phyloP scores from a whole-genome alignment of 345 rosid species.

The Gossypium longicalyx region DNA sequence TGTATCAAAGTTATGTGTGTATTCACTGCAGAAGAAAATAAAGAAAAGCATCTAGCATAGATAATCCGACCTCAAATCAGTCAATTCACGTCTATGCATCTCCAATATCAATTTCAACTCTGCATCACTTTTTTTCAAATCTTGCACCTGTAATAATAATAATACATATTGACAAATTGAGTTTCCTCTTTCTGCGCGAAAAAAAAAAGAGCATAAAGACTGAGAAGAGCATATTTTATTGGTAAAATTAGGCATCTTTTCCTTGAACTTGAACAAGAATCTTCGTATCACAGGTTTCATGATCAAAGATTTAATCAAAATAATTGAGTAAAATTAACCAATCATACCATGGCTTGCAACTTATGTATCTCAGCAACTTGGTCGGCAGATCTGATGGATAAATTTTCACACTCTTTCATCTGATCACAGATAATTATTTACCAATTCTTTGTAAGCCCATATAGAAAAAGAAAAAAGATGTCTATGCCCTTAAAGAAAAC shows the following conservation, averaged over 20 bases:
- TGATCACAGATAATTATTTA: slow-evolving; percentile 29
- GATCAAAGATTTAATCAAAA: slow-evolving; percentile 6
- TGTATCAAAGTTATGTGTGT: background rate
- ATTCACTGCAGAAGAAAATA: background rate
- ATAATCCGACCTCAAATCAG: slow-evolving; percentile 59
- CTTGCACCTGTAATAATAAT: slow-evolving; percentile 50
- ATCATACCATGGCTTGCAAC: slow-evolving; percentile 67
- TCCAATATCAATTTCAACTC: slow-evolving; percentile 81
- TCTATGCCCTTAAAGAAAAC: slow-evolving; percentile 15
- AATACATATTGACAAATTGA: background rate
- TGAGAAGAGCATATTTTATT: background rate
- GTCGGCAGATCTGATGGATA: slow-evolving; percentile 48
- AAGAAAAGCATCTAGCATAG: background rate
- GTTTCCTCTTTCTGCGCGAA: background rate
- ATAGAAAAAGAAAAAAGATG: slow-evolving; percentile 14
- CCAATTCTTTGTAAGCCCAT: background rate
- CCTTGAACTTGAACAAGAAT: slow-evolving; percentile 5
- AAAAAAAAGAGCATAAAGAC: background rate
- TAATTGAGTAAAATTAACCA: slow-evolving; percentile 10
- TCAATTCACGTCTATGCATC: slow-evolving; percentile 77
- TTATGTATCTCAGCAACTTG: slow-evolving; percentile 60
- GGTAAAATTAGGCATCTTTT: background rate
- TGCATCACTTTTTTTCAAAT: slow-evolving; percentile 54
- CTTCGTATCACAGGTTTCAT: background rate
- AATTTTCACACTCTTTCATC: slow-evolving; percentile 59